phyloP scores from a whole-genome alignment of 2,329 filamentous ascomycete species.

The Monosporascus sp. region DNA sequence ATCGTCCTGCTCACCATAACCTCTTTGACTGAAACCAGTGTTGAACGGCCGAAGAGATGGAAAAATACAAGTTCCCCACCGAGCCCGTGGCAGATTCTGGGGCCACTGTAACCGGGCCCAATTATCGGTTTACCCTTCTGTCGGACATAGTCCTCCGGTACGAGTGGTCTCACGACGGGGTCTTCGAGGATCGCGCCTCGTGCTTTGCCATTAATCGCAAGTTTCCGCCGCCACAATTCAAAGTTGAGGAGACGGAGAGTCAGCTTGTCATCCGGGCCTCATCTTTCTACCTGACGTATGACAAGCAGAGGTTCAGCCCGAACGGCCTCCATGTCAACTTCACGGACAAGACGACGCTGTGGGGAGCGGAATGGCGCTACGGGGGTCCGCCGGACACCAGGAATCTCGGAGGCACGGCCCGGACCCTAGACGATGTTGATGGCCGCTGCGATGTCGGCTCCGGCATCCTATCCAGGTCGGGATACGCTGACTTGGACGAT shows the following conservation, averaged over 20 bases:
- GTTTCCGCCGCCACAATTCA: slow-evolving; percentile 41
- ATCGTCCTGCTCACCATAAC: too few species aligned
- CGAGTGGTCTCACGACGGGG: slow-evolving; percentile 54
- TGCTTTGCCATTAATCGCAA: slow-evolving; percentile 54
- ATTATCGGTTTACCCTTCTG: slow-evolving; percentile 56
- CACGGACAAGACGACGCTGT: slow-evolving; percentile 33
- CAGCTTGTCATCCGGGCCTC: slow-evolving; percentile 50
- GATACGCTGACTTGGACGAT: slow-evolving; percentile 50
- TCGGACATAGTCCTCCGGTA: slow-evolving; percentile 52
- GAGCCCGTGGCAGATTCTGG: slow-evolving; percentile 37
- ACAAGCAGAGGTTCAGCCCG: slow-evolving; percentile 49
- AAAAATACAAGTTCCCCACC: slow-evolving; percentile 36
- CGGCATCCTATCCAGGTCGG: slow-evolving; percentile 45
- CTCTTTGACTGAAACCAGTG: too few species aligned
- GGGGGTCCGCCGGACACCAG: slow-evolving; percentile 19
- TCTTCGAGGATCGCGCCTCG: slow-evolving; percentile 58
- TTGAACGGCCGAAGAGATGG: slow-evolving; percentile 1
- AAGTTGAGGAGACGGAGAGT: slow-evolving; percentile 38
- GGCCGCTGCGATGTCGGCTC: slow-evolving; percentile 43
- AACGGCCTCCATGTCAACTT: slow-evolving; percentile 42
- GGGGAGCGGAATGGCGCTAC: slow-evolving; percentile 46
- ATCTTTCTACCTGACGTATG: slow-evolving; percentile 51
- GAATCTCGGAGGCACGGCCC: slow-evolving; percentile 39
- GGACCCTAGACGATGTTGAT: slow-evolving; percentile 49
- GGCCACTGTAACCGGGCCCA: slow-evolving; percentile 38